Evolutionary conservation across 257 asterid genomes (phyloP).

Genomic region (Nicotiana otophora): DNA sequence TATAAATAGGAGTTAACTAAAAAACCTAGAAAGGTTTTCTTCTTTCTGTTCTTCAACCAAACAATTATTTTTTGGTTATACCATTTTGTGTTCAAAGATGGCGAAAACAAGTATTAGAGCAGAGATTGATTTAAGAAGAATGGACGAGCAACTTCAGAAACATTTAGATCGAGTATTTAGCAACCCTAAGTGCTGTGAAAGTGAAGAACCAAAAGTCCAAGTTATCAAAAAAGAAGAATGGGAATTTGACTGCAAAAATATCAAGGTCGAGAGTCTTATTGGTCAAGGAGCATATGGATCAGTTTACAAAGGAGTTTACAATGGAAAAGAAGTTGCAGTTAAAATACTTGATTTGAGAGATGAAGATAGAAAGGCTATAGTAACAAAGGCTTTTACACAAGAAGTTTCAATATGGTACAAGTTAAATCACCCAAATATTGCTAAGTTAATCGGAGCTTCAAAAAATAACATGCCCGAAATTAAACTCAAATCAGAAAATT

Average conservation of each 20-base stretch:
- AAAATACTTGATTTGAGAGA: conserved; percentile 8
- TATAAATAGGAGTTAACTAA: not conserved
- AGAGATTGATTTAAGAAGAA: not conserved
- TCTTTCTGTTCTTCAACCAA: not conserved
- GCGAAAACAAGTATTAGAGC: not conserved
- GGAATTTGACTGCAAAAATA: conserved; percentile 5
- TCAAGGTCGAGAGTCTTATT: not conserved
- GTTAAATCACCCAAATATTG: conserved; percentile 16
- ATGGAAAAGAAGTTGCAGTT: not conserved
- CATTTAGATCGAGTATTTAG: not conserved
- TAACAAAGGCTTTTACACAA: not conserved
- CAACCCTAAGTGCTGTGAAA: not conserved
- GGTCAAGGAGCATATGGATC: not conserved
- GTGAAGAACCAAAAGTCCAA: not conserved
- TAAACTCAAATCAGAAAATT: not conserved
- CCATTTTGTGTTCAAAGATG: not conserved
- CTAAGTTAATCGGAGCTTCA: conserved; percentile 19
- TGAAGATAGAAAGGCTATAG: not conserved
- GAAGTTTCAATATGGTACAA: conserved; percentile 17
- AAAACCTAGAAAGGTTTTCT: not conserved
- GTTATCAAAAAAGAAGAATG: not conserved
- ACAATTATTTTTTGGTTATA: not conserved
- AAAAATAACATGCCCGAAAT: not conserved
- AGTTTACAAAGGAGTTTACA: too few species aligned
- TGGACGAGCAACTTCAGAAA: not conserved